Evolutionary conservation across 2,329 filamentous ascomycete genomes (phyloP).

Genomic region (Calonectria multiphialidica): DNA sequence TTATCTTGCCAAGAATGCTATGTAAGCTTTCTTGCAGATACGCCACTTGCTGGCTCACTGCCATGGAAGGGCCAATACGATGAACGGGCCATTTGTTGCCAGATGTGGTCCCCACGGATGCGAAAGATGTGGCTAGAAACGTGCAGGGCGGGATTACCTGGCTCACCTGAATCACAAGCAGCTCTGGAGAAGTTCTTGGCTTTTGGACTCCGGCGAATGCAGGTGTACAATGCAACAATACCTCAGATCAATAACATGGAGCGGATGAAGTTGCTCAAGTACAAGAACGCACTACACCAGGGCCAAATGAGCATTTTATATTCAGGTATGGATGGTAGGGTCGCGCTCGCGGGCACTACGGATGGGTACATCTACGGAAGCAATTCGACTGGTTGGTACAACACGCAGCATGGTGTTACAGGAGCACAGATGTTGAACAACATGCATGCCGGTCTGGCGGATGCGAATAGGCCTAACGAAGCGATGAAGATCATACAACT

Average conservation of each 20-base stretch:
- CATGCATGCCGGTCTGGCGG: slow-evolving; percentile 47
- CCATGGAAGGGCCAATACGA: slow-evolving; percentile 42
- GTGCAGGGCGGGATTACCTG: slow-evolving; percentile 43
- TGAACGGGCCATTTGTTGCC: slow-evolving; percentile 46
- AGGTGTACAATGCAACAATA: slow-evolving; percentile 46
- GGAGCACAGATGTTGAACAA: slow-evolving; percentile 48
- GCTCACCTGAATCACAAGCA: slow-evolving; percentile 38
- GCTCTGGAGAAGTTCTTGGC: slow-evolving; percentile 43
- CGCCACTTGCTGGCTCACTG: slow-evolving; percentile 40
- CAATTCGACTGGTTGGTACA: slow-evolving; percentile 50
- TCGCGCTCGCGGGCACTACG: slow-evolving; percentile 40
- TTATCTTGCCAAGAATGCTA: slow-evolving; percentile 52
- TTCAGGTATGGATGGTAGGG: slow-evolving; percentile 45
- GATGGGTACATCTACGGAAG: slow-evolving; percentile 50
- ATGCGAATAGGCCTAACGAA: slow-evolving; percentile 41
- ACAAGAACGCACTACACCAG: slow-evolving; percentile 50
- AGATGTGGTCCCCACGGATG: slow-evolving; percentile 54
- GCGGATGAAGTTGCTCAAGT: slow-evolving; percentile 45
- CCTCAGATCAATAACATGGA: slow-evolving; percentile 45
- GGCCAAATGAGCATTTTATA: slow-evolving; percentile 50
- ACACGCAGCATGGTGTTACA: slow-evolving; percentile 49
- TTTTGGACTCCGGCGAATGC: slow-evolving; percentile 42
- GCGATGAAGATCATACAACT: slow-evolving; percentile 45
- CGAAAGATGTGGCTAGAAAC: slow-evolving; percentile 48
- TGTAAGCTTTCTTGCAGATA: slow-evolving; percentile 44